Percentiles rank a stretch among this genome's conserved stretches.
Conservation (phyloP, 2,329 filamentous ascomycete species). For the Exophiala sideris region DNA sequence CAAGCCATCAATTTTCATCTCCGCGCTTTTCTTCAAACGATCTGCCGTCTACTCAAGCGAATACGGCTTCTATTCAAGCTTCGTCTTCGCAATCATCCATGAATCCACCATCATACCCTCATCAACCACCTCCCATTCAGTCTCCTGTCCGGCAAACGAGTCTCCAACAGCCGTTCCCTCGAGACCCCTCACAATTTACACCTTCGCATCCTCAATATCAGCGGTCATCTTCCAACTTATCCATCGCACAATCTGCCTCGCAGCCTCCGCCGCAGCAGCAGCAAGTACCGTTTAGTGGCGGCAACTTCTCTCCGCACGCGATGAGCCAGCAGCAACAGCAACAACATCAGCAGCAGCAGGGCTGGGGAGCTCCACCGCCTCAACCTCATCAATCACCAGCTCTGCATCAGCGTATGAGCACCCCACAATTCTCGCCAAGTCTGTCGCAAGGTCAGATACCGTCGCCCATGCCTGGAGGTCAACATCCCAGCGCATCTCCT, state of each 20-base stretch:
- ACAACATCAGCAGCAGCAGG: conserved; percentile 57
- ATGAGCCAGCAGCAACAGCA: conserved; percentile 56
- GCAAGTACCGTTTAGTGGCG: conserved; percentile 56
- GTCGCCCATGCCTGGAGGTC: conserved; percentile 25
- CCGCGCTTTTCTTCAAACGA: conserved; percentile 23
- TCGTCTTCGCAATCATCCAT: conserved; percentile 43
- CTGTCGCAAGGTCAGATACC: conserved; percentile 27
- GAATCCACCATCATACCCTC: conserved; percentile 67
- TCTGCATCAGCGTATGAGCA: conserved; percentile 38
- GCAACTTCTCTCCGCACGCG: conserved; percentile 45
- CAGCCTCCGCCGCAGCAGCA: conserved; percentile 49
- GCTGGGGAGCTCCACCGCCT: conserved; percentile 62
- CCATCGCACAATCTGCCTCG: conserved; percentile 52
- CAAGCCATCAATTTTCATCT: conserved; percentile 23
- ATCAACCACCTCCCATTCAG: conserved; percentile 70
- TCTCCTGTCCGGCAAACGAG: conserved; percentile 62
- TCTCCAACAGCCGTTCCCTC: conserved; percentile 58
- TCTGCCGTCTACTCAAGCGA: conserved; percentile 19
- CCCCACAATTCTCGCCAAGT: conserved; percentile 25
- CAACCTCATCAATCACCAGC: conserved; percentile 61
- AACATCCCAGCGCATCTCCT: conserved; percentile 23
- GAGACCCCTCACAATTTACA: conserved; percentile 63
- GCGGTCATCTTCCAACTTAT: conserved; percentile 54
- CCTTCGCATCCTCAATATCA: conserved; percentile 22
- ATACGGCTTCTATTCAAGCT: conserved; percentile 29